These are phyloP conservation scores for Eimeria falciformis DNA, from an alignment of 169 alveolate species.

Conservation along the genomic window DNA sequence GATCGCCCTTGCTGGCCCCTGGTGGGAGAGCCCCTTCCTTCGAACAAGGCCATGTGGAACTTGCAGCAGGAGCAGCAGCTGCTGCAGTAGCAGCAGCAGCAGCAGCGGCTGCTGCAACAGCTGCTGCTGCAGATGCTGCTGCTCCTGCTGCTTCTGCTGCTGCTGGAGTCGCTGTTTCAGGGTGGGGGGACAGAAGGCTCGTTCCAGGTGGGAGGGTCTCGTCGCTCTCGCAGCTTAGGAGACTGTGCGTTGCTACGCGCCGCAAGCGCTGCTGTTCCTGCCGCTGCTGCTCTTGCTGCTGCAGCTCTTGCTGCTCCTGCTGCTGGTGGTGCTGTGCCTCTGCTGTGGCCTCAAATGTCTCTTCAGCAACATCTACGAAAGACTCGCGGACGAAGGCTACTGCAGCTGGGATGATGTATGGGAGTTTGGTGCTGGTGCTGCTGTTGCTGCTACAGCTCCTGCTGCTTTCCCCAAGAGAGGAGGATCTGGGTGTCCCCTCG, in stretches of 20 bases:
- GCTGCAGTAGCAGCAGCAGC: not conserved
- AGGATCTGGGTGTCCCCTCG: not conserved
- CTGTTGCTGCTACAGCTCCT: slow-evolving; percentile 6
- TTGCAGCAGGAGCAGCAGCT: not conserved
- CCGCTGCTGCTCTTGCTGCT: slow-evolving; percentile 47
- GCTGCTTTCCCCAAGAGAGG: not conserved
- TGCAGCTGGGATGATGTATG: not conserved
- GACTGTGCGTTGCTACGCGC: not conserved
- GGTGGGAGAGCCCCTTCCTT: not conserved
- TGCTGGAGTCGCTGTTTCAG: not conserved
- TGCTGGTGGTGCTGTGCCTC: not conserved
- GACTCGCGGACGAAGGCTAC: not conserved
- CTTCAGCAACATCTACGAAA: not conserved
- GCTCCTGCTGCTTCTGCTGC: slow-evolving; percentile 7
- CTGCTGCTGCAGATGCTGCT: not conserved
- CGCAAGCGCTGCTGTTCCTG: not conserved
- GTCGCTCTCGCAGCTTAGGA: not conserved
- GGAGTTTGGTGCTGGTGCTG: slow-evolving; percentile 14
- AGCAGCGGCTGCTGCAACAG: not conserved
- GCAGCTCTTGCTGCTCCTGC: not conserved
- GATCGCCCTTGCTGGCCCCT: not conserved
- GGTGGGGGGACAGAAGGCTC: no score
- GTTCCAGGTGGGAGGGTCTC: not conserved
- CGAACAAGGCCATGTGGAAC: not conserved
- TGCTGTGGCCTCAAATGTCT: not conserved